These are phyloP conservation scores for Xylaria curta DNA, from an alignment of 495 filamentous ascomycete genomes.

Conservation along the genomic window DNA sequence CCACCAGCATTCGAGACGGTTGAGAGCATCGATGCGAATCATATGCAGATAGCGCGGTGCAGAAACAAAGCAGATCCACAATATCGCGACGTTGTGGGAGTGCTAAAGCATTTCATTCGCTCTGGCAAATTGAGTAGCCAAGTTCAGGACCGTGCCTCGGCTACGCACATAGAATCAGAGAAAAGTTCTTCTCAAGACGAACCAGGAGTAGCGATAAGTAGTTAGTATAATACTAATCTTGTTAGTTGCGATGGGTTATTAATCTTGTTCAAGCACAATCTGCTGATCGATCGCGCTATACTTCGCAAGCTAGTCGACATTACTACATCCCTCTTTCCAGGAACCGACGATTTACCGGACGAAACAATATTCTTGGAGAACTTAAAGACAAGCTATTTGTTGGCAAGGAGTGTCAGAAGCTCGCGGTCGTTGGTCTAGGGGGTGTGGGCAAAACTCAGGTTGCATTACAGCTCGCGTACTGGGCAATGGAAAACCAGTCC, in stretches of 20 bases:
- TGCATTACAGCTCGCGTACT: slow-evolving; percentile 53
- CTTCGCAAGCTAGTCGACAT: background rate
- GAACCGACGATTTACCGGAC: slow-evolving; percentile 44
- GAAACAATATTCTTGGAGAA: slow-evolving; percentile 31
- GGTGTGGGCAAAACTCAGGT: slow-evolving; percentile 62
- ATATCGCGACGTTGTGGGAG: slow-evolving; percentile 41
- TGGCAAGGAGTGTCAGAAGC: slow-evolving; percentile 27
- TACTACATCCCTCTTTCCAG: slow-evolving; percentile 33
- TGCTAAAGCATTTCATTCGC: slow-evolving; percentile 33
- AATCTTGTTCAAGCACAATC: background rate
- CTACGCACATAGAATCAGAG: background rate
- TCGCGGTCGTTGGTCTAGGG: slow-evolving; percentile 46
- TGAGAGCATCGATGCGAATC: slow-evolving; percentile 48
- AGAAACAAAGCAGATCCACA: slow-evolving; percentile 35
- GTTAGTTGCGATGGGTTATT: background rate
- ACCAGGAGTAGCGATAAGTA: background rate
- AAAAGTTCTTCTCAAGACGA: background rate
- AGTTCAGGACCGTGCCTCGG: background rate
- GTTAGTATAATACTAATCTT: background rate
- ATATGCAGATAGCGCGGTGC: slow-evolving; percentile 37
- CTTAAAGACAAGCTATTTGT: slow-evolving; percentile 33
- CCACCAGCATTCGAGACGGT: slow-evolving; percentile 39
- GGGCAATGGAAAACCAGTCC: slow-evolving; percentile 38
- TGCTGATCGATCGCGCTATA: background rate
- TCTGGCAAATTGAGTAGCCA: background rate